Evolutionary conservation across 1,139 yeast species (phyloP).

Genomic region (Magnusiomyces paraingens): DNA sequence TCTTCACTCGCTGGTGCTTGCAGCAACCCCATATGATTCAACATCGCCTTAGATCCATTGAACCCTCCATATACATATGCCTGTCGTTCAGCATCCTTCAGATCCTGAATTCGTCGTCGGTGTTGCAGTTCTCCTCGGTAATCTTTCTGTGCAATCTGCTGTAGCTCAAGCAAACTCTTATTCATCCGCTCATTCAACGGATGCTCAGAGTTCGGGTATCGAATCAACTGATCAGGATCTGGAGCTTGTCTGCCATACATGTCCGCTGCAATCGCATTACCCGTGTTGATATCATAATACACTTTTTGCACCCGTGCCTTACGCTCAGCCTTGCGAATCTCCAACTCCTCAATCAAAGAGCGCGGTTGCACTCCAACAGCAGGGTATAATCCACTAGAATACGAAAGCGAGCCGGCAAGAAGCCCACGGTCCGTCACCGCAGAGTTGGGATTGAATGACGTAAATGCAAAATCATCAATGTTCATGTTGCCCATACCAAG

Average conservation of each 20-base stretch:
- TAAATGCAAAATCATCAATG: constrained; percentile 29
- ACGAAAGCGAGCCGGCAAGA: constrained; percentile 15
- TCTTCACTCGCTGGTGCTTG: constrained; percentile 9
- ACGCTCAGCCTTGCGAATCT: constrained; percentile 33
- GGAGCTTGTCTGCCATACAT: constrained; percentile 15
- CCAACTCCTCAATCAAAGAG: constrained; percentile 35
- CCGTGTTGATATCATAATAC: constrained; percentile 24
- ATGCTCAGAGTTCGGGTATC: constrained; percentile 21
- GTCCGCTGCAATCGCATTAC: constrained; percentile 17
- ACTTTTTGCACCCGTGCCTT: constrained; percentile 26
- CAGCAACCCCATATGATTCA: constrained; percentile 10
- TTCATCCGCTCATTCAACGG: constrained; percentile 29
- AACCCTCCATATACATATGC: constrained; percentile 12
- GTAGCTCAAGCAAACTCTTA: constrained; percentile 31
- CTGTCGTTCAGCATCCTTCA: constrained; percentile 16
- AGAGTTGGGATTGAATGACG: constrained; percentile 26
- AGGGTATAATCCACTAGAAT: constrained; percentile 17
- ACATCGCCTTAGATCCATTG: constrained; percentile 12
- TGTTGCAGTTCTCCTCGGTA: constrained; percentile 27
- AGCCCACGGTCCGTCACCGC: constrained; percentile 20
- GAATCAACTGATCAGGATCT: constrained; percentile 15
- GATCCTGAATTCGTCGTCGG: constrained; percentile 19
- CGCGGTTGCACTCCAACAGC: constrained; percentile 24
- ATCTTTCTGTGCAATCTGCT: constrained; percentile 30
- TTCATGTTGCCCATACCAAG: constrained; percentile 7